Evolutionary conservation across 164 flowering plant species (phyloP), one percentile per base, ranked within the genome.

Genomic region (Annona squamosa): DNA sequence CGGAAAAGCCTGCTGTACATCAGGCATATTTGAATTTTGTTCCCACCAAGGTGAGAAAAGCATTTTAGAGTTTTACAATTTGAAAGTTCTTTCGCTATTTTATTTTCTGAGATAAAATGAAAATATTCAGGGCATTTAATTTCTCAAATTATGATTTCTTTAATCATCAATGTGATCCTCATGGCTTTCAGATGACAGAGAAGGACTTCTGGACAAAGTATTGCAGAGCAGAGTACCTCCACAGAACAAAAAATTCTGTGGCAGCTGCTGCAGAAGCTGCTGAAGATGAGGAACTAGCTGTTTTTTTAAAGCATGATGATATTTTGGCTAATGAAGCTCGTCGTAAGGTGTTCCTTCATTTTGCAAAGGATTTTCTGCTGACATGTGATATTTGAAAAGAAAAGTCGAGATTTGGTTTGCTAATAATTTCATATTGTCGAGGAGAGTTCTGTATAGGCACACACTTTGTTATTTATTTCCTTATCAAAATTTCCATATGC

Each of bases 201-300:
- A 86, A 79, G 78, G 94, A 90, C 68, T 96, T 96, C 78, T 96
- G 99, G 98, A 87, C 83, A 48, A 96, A 96, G 78, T 96, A 93
- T 79, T 93, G 86, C 77, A 86, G 89, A 87, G 99, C 98, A 71
- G 95, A 92, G 81, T 92, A 85, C 80, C 94, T 93, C 67, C 90
- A 91, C 73, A 86, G 89, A 74, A 85, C 91, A 10, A 90, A 82
- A 84, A 93, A 91, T 81, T 73, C 81, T 71, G 74, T 83, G 78
- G 92, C 94, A 80, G 97, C 94, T 48, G 97, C 91, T 45, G 99
- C 99, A 46, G 99, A 93, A 85, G 99, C 98, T 77, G 99, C 98
- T 77, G 98, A 90, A 82, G 99, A 96, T 83, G 98, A 92, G 81
- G 95, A 92, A 71, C 98, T 93, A 77, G 98, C 95, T 71, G 83